phyloP scores from a whole-genome alignment of 371 early-diverging fungal species.

The Apophysomyces ossiformis region DNA sequence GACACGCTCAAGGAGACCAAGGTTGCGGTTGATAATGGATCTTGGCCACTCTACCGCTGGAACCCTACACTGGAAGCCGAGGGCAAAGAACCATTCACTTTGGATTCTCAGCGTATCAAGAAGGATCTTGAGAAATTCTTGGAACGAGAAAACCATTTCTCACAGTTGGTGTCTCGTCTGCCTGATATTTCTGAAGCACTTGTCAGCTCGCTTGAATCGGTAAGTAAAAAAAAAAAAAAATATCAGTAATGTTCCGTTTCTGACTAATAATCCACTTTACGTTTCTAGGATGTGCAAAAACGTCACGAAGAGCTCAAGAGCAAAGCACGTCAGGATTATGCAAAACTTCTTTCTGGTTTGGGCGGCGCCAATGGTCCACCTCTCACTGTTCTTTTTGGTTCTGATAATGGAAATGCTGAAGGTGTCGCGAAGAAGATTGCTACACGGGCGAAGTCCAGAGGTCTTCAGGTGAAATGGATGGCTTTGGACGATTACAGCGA shows the following conservation, averaged over 20 bases:
- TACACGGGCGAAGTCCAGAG: constrained; percentile 78
- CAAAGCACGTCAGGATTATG: constrained; percentile 69
- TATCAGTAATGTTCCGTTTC: background rate
- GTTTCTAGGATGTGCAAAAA: constrained; percentile 50
- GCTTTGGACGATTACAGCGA: constrained; percentile 81
- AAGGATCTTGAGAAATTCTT: constrained; percentile 81
- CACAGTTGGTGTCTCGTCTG: constrained; percentile 66
- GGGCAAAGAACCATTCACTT: constrained; percentile 70
- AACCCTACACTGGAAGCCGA: constrained; percentile 71
- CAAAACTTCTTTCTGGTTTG: constrained; percentile 67
- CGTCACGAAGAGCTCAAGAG: constrained; percentile 56
- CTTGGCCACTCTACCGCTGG: constrained; percentile 96
- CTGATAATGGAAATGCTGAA: constrained; percentile 92
- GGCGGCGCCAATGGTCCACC: constrained; percentile 77
- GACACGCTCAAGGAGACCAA: constrained; percentile 87
- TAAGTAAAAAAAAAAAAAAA: constrained; percentile 18
- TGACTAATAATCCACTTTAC: background rate
- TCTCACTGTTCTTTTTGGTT: constrained; percentile 84
- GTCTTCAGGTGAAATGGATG: constrained; percentile 73
- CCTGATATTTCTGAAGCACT: constrained; percentile 65
- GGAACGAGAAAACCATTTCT: constrained; percentile 81
- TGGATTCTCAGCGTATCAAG: constrained; percentile 88
- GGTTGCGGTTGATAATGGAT: constrained; percentile 85
- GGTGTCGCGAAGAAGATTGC: constrained; percentile 82
- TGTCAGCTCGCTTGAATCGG: constrained; percentile 54